These are phyloP conservation scores for Fragilaria radians DNA, from an alignment of 108 stramenopile species.

Conservation along the genomic window DNA sequence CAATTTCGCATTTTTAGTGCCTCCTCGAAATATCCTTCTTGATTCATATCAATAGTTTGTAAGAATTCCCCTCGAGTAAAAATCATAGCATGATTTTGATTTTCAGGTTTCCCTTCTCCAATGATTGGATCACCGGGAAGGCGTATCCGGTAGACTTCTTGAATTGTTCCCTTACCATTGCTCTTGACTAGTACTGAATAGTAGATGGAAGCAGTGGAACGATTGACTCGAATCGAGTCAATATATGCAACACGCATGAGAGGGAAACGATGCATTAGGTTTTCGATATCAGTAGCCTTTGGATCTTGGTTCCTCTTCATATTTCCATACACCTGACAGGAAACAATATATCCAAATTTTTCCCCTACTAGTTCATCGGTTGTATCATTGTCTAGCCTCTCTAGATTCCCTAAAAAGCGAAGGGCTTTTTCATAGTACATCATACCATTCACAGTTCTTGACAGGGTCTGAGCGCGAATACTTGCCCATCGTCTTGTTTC, in stretches of 20 bases:
- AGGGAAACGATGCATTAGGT: slow-evolving; percentile 88
- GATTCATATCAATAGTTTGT: slow-evolving; percentile 99
- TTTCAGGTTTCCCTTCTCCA: slow-evolving; percentile 99
- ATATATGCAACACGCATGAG: slow-evolving; percentile 96
- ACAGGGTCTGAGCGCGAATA: slow-evolving; percentile 93
- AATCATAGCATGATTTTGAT: slow-evolving; percentile 98
- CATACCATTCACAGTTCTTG: slow-evolving; percentile 95
- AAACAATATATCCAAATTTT: slow-evolving; percentile 97
- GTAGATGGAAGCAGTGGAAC: slow-evolving; percentile 68
- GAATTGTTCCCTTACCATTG: slow-evolving; percentile 67
- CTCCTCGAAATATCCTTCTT: slow-evolving; percentile 98
- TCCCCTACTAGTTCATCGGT: slow-evolving; percentile 88
- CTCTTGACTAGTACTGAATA: slow-evolving; percentile 94
- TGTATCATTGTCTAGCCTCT: slow-evolving; percentile 81
- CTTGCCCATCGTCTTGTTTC: slow-evolving; percentile 96
- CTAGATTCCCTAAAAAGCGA: slow-evolving; percentile 88
- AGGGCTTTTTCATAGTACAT: slow-evolving; percentile 98
- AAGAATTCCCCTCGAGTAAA: slow-evolving; percentile 96
- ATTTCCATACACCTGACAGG: slow-evolving; percentile 95
- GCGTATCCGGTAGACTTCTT: slow-evolving; percentile 92
- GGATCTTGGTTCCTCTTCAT: slow-evolving; percentile 94
- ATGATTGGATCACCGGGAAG: slow-evolving; percentile 96
- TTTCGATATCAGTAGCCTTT: slow-evolving; percentile 96
- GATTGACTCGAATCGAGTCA: slow-evolving; percentile 83
- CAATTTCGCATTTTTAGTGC: slow-evolving; percentile 97